Conservation (phyloP, 169 alveolate genomes). For the Eimeria nieschulzi region DNA sequence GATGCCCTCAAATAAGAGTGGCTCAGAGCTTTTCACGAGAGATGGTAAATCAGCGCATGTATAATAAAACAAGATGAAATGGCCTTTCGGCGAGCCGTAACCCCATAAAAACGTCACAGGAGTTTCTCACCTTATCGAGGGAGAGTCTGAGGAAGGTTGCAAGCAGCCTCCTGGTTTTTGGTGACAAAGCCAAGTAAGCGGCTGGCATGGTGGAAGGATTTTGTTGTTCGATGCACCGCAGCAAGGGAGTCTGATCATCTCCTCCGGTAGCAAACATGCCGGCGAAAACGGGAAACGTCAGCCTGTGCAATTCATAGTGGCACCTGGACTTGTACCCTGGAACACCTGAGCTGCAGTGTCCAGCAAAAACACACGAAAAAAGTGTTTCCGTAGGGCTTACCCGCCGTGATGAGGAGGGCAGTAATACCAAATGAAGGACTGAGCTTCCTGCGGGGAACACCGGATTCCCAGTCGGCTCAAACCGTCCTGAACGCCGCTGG, state of each 20-base stretch:
- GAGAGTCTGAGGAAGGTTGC: constrained; percentile 52
- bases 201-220: constrained; percentile 60
- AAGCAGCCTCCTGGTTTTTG: constrained; percentile 52
- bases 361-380: background rate
- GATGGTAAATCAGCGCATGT: no score
- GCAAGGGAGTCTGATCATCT: constrained; percentile 57
- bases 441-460: constrained; percentile 51
- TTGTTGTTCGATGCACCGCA: constrained; percentile 57
- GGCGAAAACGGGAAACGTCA: constrained; percentile 49
- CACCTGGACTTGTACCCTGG: background rate
- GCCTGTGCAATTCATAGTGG: constrained; percentile 11
- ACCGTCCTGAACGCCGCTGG: constrained; percentile 56
- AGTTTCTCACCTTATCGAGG: constrained; percentile 40
- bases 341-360: background rate
- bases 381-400: background rate
- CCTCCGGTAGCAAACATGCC: constrained; percentile 63
- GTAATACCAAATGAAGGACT: constrained; percentile 61
- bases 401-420: constrained; percentile 56
- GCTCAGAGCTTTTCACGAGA: no score
- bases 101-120: no score
- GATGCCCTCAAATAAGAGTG: no score
- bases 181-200: constrained; percentile 60
- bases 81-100: no score
- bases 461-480: constrained; percentile 53
- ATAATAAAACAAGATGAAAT: no score